Evolutionary conservation across 345 rosid species (phyloP), one percentile per base, ranked within the genome.

Genomic region (Raphanus sativus): DNA sequence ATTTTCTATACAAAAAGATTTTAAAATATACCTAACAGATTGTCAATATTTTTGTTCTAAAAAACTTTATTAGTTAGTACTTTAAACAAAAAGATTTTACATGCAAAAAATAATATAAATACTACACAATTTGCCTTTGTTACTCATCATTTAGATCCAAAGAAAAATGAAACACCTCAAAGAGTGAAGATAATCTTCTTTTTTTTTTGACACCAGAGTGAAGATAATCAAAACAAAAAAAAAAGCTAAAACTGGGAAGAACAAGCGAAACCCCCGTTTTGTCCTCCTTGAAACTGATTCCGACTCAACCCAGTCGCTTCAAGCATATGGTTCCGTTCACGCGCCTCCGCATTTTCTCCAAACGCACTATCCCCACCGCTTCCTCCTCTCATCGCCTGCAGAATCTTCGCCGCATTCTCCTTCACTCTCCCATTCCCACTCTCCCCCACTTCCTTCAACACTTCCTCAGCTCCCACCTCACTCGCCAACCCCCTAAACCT

Each of bases 401-500:
- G 48, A 36, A 92, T 83, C 81, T 81, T 88, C 80, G 52, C 85
- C 17, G 84, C 90, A 78, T 88, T 90, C 75, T 89, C 93, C 78
- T 82, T 88, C 4, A 85, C 87, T 11, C 86, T 76, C 32, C 75
- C 87, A 10, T 81, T 82, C 6, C 91, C 90, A 0, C 65, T 81
- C 73, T 85, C 88, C 80, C 84, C 93, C 42, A 89, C 65, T 52
- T 85, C 80, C 75, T 66, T 75, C 85, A 94, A 45, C 33, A 87
- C 86, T 55, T 89, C 97, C 70, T 68, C 84, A 0, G 85, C 87
- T 40, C 86, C 80, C 0, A 90, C 89, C 26, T 89, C 92, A n/a
- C 85, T 90, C 1, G 95, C 89, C 84, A 94, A 56, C 28, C 93
- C 90, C 81, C 61, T 89, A 80, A 94, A 94, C 85, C 98, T 88